A percentile compares a stretch with the other conserved stretches of the same genome.
Conservation (phyloP, 345 rosid genomes). For the Kernera saxatilis region DNA sequence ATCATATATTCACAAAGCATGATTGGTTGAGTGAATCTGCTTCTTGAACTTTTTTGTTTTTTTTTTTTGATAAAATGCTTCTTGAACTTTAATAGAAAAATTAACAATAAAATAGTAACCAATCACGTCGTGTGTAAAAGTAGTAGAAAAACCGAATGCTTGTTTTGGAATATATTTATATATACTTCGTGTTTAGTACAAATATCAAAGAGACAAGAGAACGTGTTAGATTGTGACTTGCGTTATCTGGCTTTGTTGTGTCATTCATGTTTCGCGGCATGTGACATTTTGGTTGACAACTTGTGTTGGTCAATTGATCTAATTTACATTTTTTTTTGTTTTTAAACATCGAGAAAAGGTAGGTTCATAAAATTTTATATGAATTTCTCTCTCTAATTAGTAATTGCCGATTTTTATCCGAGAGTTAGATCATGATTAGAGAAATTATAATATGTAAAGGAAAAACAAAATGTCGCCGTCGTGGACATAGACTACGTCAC, state of each 20-base stretch:
- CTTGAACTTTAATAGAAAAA: too few species aligned
- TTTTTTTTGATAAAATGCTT: too few species aligned
- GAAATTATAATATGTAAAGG: background rate
- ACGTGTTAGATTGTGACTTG: constrained; percentile 25
- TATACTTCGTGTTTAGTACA: background rate
- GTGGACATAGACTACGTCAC: constrained; percentile 2
- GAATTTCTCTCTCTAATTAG: background rate
- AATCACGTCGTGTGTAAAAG: background rate
- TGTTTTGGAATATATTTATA: background rate
- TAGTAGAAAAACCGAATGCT: background rate
- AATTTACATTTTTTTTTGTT: too few species aligned
- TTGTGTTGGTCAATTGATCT: background rate
- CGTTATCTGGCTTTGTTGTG: background rate
- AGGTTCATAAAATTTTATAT: background rate
- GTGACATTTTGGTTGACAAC: constrained; percentile 2
- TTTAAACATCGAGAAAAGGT: background rate
- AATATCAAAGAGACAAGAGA: background rate
- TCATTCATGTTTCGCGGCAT: constrained; percentile 16
- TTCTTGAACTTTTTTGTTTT: too few species aligned
- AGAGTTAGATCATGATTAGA: background rate
- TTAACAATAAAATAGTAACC: background rate
- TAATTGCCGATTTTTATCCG: background rate
- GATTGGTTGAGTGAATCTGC: too few species aligned
- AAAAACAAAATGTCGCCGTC: too few species aligned
- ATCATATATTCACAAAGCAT: too few species aligned